These are phyloP conservation scores for Fusarium heterosporum DNA, from an alignment of 2,329 filamentous ascomycete genomes.

Conservation along the genomic window DNA sequence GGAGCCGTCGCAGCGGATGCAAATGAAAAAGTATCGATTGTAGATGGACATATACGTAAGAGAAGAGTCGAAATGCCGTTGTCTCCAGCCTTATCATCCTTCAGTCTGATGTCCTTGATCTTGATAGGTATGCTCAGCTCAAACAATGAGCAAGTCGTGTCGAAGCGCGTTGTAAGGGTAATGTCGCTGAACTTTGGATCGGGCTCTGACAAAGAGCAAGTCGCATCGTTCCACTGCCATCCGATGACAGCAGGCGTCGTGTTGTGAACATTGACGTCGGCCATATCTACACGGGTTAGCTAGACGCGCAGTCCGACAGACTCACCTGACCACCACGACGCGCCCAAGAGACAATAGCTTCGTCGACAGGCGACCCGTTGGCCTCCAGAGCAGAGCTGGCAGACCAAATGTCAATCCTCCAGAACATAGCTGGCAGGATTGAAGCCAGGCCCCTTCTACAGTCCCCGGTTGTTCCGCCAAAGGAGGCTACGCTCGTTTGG, in stretches of 20 bases:
- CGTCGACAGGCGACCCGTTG: background rate
- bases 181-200: slow-evolving; percentile 21
- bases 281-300: slow-evolving; percentile 13
- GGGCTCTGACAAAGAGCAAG: background rate
- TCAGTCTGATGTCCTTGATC: slow-evolving; percentile 12
- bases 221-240: slow-evolving; percentile 6
- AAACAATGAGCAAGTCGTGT: slow-evolving; percentile 8
- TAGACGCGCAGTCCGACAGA: background rate
- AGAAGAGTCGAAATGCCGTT: slow-evolving; percentile 6
- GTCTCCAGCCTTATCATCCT: background rate
- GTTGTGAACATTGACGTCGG: background rate
- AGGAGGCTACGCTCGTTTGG: slow-evolving; percentile 8
- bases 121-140: slow-evolving; percentile 20
- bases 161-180: slow-evolving; percentile 21
- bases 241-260: slow-evolving; percentile 6
- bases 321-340: background rate
- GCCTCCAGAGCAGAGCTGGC: slow-evolving; percentile 26
- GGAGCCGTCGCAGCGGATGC: background rate
- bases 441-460: slow-evolving; percentile 12
- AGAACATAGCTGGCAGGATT: slow-evolving; percentile 10
- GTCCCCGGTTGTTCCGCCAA: slow-evolving; percentile 24
- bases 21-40: slow-evolving; percentile 9
- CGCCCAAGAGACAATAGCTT: slow-evolving; percentile 12
- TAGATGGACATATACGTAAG: slow-evolving; percentile 1
- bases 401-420: slow-evolving; percentile 1